Evolutionary conservation across 208 protist genomes (phyloP).

Genomic region (Angomonas ambiguus): DNA sequence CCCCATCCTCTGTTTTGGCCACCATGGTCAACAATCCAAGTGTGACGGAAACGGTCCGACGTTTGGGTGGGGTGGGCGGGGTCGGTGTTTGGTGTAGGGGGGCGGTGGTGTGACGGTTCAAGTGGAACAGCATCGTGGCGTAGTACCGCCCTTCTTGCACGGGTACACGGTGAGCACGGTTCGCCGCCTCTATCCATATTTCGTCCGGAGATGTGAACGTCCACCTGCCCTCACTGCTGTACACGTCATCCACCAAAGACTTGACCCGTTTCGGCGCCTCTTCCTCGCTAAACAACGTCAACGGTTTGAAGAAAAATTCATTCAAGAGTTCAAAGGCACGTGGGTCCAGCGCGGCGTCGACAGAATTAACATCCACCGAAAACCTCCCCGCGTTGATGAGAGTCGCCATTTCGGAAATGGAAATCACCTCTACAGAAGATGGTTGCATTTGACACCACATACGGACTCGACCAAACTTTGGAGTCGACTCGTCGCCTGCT

Average conservation of each 20-base stretch:
- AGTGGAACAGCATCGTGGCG: constrained; percentile 3
- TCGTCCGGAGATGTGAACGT: constrained; percentile 14
- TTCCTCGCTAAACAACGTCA: constrained; percentile 5
- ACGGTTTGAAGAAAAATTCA: constrained; percentile 40
- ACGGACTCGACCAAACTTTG: constrained; percentile 16
- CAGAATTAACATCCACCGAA: constrained; percentile 26
- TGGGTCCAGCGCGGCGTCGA: constrained; percentile 50
- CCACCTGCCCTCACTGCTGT: constrained; percentile 6
- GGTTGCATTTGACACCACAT: constrained; percentile 34
- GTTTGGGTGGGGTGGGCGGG: no score
- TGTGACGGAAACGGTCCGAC: constrained; percentile 1
- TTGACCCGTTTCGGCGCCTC: constrained; percentile 3
- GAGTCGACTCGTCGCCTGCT: neutral
- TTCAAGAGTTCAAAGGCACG: constrained; percentile 39
- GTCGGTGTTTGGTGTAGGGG: neutral
- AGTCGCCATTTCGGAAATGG: constrained; percentile 36
- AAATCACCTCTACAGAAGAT: constrained; percentile 27
- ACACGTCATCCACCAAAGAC: constrained; percentile 4
- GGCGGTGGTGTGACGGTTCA: neutral
- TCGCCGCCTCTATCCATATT: constrained; percentile 6
- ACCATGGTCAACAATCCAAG: constrained; percentile 17
- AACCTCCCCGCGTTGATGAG: constrained; percentile 29
- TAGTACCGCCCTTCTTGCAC: constrained; percentile 12
- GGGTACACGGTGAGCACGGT: constrained; percentile 6
- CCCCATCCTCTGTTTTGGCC: constrained; percentile 17